These are phyloP conservation scores for Jimgerdemannia flammicorona DNA, from an alignment of 192 early-diverging fungal species.

Conservation along the genomic window DNA sequence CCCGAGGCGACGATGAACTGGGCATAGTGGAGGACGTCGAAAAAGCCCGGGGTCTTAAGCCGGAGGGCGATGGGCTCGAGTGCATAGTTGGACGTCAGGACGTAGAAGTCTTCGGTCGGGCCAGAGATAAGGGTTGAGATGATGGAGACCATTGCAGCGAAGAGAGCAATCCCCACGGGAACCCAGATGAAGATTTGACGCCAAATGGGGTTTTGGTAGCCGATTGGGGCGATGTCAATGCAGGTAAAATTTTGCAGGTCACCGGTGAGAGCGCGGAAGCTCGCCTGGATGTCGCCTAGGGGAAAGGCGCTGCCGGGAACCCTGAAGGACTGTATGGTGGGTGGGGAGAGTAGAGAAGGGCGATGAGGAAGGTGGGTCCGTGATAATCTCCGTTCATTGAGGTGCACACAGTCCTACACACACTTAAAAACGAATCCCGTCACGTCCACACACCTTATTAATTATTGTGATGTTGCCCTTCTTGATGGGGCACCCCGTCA, in stretches of 20 bases:
- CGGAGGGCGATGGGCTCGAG: slow-evolving; percentile 24
- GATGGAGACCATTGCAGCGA: slow-evolving; percentile 12
- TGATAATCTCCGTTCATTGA: not conserved
- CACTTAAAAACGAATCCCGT: too few species aligned
- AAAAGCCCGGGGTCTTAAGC: slow-evolving; percentile 46
- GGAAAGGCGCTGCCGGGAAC: slow-evolving; percentile 13
- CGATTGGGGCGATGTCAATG: slow-evolving; percentile 20
- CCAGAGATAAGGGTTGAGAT: slow-evolving; percentile 16
- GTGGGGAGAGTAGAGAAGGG: not conserved
- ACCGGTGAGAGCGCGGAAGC: slow-evolving; percentile 4
- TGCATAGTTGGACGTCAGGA: slow-evolving; percentile 26
- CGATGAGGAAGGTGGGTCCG: too few species aligned
- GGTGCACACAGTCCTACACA: not conserved
- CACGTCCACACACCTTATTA: not conserved
- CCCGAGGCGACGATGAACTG: slow-evolving; percentile 45
- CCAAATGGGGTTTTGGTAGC: slow-evolving; percentile 28
- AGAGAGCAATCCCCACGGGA: slow-evolving; percentile 14
- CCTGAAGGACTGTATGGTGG: not conserved
- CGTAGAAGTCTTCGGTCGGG: slow-evolving; percentile 14
- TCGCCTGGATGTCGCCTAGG: slow-evolving; percentile 20
- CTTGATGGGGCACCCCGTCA: not conserved
- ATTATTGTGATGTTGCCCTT: not conserved
- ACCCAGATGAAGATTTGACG: slow-evolving; percentile 18
- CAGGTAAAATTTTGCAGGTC: slow-evolving; percentile 9
- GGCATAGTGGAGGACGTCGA: slow-evolving; percentile 45